A percentile compares a stretch with the other conserved stretches of the same genome.
phyloP scores from a whole-genome alignment of 768 basidiomycete species.

The Lentinula sp. region DNA sequence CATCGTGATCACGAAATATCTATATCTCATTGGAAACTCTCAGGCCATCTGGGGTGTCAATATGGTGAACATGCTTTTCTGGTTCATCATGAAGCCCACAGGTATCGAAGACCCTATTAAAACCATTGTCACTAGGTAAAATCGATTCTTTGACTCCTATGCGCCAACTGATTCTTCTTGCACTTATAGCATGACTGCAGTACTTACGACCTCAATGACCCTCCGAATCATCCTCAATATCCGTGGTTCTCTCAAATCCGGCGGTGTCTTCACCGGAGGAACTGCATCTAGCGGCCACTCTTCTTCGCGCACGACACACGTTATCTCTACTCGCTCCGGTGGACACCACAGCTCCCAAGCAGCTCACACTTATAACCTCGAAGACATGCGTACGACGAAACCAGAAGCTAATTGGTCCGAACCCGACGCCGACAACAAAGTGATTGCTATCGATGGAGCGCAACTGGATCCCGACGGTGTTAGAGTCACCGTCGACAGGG shows the following conservation, averaged over 20 bases:
- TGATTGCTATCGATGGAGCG: constrained; percentile 33
- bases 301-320: constrained; percentile 50
- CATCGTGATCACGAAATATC: not conserved
- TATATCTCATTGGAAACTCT: constrained; percentile 2
- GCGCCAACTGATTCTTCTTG: not conserved
- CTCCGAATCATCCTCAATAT: constrained; percentile 83
- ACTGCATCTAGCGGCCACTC: constrained; percentile 21
- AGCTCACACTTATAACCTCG: constrained; percentile 45
- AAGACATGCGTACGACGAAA: constrained; percentile 41
- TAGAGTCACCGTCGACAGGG: constrained; percentile 51
- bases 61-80: constrained; percentile 80
- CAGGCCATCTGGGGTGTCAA: constrained; percentile 75
- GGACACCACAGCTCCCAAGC: constrained; percentile 28
- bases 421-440: constrained; percentile 32
- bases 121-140: constrained; percentile 69
- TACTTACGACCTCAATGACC: constrained; percentile 83
- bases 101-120: constrained; percentile 59
- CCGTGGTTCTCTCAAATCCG: constrained; percentile 65
- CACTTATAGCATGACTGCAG: constrained; percentile 63
- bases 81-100: constrained; percentile 76
- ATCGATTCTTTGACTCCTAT: not conserved
- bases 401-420: constrained; percentile 40
- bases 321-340: constrained; percentile 41
- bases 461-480: constrained; percentile 32
- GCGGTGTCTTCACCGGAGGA: constrained; percentile 60